Evolutionary conservation across 2,329 filamentous ascomycete genomes (phyloP), one percentile per base, ranked within the genome.

Genomic region (Fusarium burgessii): DNA sequence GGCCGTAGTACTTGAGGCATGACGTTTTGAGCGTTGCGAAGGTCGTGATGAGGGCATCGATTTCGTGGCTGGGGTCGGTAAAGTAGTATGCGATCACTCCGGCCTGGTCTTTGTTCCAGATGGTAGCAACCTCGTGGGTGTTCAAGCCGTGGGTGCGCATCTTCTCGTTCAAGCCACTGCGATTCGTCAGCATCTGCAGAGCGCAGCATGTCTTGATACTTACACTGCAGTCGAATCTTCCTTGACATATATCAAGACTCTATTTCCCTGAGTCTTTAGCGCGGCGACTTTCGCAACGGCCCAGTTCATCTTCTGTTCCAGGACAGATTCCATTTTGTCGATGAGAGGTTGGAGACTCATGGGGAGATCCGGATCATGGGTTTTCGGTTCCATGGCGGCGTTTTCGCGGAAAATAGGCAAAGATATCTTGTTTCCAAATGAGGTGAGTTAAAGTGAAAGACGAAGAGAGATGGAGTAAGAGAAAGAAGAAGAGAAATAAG

Each of bases 41-140:
- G 2, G 59, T 59, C 7, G 52, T 58, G 29, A 62, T 45, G 8
- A 62, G 9, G 3, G 6, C 54, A 10, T 62, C 55, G 12, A 27
- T 29, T 0, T 6, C 13, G 5, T 38, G 17, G 1, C 14, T 7
- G 1, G 4, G 2, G 5, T 45, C 32, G 32, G 50, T 59, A 38
- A 59, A 62, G 4, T 12, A 3, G 7, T 2, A 2, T 14, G 23
- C 15, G 23, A 17, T 12, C 35, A 32, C 2, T 51, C 36, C 1
- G 13, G 3, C 6, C 8, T 7, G 7, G n/a, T 20, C 7, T 3
- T 12, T 7, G 7, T 15, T 20, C 7, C 4, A 12, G 15, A 27
- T 25, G 32, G 42, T 38, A 11, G 27, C 20, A 2, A 45, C 33
- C 13, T 50, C 38, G 3, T 23, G 5, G 3, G 29, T 38, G 13